A percentile compares a stretch with the other conserved stretches of the same genome.
Conservation (phyloP, 768 basidiomycete genomes). For the Kwoniella shandongensis region DNA sequence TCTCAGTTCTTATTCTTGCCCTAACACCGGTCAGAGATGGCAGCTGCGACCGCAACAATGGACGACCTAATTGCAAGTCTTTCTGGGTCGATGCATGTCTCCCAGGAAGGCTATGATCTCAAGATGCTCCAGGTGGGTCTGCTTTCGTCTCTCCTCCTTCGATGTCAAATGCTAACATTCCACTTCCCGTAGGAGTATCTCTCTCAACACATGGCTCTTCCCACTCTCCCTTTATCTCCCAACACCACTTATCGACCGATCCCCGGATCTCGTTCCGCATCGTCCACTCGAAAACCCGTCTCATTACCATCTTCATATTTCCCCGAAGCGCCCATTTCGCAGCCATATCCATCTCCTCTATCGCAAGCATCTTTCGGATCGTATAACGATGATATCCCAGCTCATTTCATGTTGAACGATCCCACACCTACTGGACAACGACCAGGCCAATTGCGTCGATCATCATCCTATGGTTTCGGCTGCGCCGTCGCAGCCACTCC, state of each 20-base stretch:
- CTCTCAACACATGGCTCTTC: constrained; percentile 21
- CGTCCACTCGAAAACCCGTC: constrained; percentile 22
- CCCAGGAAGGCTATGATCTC: constrained; percentile 37
- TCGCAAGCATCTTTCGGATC: constrained; percentile 6
- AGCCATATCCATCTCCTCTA: constrained; percentile 17
- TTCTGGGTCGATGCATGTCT: constrained; percentile 38
- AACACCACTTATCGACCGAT: constrained; percentile 14
- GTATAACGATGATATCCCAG: constrained; percentile 4
- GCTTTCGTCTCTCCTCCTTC: constrained; percentile 5
- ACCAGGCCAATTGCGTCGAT: constrained; percentile 15
- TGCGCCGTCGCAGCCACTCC: constrained; percentile 10
- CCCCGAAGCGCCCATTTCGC: constrained; percentile 6
- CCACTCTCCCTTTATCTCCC: constrained; percentile 17
- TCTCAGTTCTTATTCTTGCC: no score
- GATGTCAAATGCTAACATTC: neutral
- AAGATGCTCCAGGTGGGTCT: constrained; percentile 41
- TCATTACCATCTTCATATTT: constrained; percentile 19
- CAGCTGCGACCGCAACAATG: constrained; percentile 29
- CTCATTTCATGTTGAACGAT: neutral
- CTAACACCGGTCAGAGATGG: no score
- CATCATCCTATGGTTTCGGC: constrained; percentile 34
- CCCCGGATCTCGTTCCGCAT: constrained; percentile 29
- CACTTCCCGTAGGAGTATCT: constrained; percentile 26
- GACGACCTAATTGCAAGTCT: constrained; percentile 36
- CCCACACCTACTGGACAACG: constrained; percentile 9